phyloP scores from a whole-genome alignment of 345 rosid species.

The Citropsis articulata region DNA sequence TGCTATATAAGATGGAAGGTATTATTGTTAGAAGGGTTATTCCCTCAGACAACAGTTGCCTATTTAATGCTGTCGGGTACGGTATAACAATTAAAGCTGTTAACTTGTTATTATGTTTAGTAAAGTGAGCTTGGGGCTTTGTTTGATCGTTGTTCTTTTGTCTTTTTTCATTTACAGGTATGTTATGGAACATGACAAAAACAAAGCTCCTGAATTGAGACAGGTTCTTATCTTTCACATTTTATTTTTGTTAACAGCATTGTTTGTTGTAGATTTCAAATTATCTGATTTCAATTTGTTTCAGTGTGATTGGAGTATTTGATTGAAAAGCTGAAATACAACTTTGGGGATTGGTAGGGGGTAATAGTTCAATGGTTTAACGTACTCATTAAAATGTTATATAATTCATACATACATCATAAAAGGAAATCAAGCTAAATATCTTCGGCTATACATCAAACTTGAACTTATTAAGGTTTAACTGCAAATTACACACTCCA shows the following conservation, averaged over 20 bases:
- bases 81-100: not conserved
- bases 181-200: conserved; percentile 82
- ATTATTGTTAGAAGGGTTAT: conserved; percentile 75
- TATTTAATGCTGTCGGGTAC: conserved; percentile 93
- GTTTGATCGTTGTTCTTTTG: not conserved
- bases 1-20: conserved; percentile 55
- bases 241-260: not conserved
- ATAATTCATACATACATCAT: no score
- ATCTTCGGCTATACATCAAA: no score
- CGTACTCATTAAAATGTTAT: no score
- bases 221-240: conserved; percentile 36
- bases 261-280: not conserved
- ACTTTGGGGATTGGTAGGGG: not conserved
- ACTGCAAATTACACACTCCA: no score
- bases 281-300: not conserved
- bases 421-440: no score
- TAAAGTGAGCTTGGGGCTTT: not conserved
- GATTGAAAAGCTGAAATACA: not conserved
- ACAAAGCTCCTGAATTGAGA: conserved; percentile 56
- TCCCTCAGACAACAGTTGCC: conserved; percentile 96
- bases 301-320: not conserved
- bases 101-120: not conserved
- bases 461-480: no score
- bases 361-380: not conserved
- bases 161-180: conserved; percentile 43